phyloP scores from a whole-genome alignment of 768 basidiomycete genomes.

The Pleurotus sapidus region DNA sequence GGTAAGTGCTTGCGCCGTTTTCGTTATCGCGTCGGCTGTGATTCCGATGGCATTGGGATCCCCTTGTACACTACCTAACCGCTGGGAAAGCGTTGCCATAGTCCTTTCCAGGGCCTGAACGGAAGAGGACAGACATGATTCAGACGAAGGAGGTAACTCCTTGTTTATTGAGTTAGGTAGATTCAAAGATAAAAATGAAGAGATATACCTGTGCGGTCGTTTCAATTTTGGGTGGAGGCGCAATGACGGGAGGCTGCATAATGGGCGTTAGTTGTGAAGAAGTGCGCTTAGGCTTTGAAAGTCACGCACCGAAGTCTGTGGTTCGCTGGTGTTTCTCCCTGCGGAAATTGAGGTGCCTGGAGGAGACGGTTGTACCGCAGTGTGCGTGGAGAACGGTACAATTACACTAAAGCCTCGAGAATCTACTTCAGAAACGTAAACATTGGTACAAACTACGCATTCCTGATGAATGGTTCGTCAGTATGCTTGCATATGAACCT shows the following conservation, averaged over 20 bases:
- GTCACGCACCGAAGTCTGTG: no score
- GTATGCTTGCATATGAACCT: slow-evolving; percentile 4
- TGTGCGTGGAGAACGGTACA: slow-evolving; percentile 20
- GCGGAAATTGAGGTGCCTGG: no score
- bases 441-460: slow-evolving; percentile 70
- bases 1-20: slow-evolving; percentile 58
- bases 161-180: not conserved
- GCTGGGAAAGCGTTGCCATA: slow-evolving; percentile 48
- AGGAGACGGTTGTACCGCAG: no score
- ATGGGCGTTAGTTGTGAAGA: no score
- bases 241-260: no score
- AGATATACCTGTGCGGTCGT: no score
- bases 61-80: slow-evolving; percentile 34
- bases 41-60: slow-evolving; percentile 51
- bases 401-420: slow-evolving; percentile 46
- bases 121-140: slow-evolving; percentile 27
- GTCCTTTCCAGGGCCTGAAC: slow-evolving; percentile 49
- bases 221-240: no score
- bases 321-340: no score
- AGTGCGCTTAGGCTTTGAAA: no score
- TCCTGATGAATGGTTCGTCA: slow-evolving; percentile 49
- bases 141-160: not conserved
- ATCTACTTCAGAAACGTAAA: slow-evolving; percentile 56
- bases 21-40: slow-evolving; percentile 68
- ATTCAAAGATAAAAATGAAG: no score